phyloP scores from a whole-genome alignment of 1,139 yeast genomes.

The Fermentozyma sake region DNA sequence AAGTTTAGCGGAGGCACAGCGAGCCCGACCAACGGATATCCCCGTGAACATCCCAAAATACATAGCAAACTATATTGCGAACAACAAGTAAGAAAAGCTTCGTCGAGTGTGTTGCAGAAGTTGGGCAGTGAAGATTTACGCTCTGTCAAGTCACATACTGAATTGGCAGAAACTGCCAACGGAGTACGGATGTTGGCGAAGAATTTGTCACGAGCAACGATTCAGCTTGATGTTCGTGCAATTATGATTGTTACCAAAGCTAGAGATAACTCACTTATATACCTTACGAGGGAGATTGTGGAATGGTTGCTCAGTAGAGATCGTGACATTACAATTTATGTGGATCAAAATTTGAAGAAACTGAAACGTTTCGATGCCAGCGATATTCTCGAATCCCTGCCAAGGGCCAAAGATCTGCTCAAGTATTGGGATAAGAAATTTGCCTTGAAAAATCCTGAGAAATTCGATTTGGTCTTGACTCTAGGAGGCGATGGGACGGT shows the following conservation, averaged over 20 bases:
- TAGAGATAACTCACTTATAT: constrained; percentile 70
- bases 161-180: constrained; percentile 78
- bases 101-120: constrained; percentile 8
- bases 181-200: constrained; percentile 79
- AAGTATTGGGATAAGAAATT: constrained; percentile 66
- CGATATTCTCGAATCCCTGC: constrained; percentile 33
- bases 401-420: constrained; percentile 40
- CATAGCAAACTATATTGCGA: constrained; percentile 34
- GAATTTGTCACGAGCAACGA: constrained; percentile 68
- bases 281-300: constrained; percentile 70
- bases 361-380: constrained; percentile 61
- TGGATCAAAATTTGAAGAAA: constrained; percentile 57
- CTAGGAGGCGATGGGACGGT: constrained; percentile 93
- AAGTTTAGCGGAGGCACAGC: no score
- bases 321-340: constrained; percentile 55
- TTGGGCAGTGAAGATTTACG: constrained; percentile 32
- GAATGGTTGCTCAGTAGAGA: constrained; percentile 61
- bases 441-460: constrained; percentile 52
- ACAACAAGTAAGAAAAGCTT: constrained; percentile 6
- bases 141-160: constrained; percentile 62
- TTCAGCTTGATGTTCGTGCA: constrained; percentile 63
- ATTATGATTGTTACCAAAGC: constrained; percentile 84
- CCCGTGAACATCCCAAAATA: constrained; percentile 27
- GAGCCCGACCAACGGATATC: no score
- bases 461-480: constrained; percentile 73